Conservation (phyloP, 176 grass and related monocot species). For the Oryza longistaminata region DNA sequence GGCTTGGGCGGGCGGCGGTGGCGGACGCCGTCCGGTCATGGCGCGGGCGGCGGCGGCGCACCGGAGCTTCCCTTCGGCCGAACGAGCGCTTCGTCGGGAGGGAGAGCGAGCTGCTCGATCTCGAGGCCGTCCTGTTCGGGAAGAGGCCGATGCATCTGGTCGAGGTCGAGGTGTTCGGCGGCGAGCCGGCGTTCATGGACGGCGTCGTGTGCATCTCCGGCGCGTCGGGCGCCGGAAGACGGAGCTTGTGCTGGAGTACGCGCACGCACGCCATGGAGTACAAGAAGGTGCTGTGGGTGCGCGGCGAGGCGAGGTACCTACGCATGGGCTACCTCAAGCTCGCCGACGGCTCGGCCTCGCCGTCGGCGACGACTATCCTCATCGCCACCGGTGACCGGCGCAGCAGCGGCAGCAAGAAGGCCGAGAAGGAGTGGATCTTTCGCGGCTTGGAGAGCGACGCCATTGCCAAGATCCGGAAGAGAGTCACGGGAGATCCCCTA, state of each 20-base stretch:
- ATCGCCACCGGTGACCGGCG: not conserved
- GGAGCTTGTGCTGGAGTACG: conserved; percentile 59
- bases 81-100: conserved; percentile 54
- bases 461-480: conserved; percentile 54
- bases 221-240: conserved; percentile 60
- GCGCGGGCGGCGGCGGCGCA: conserved; percentile 9
- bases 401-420: not conserved
- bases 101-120: conserved; percentile 44
- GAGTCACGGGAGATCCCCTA: conserved; percentile 60
- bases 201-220: conserved; percentile 56
- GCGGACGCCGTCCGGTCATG: conserved; percentile 36
- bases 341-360: conserved; percentile 39
- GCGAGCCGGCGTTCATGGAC: not conserved
- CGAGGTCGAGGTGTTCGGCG: not conserved
- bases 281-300: conserved; percentile 62
- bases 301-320: conserved; percentile 57
- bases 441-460: conserved; percentile 48
- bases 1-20: conserved; percentile 39
- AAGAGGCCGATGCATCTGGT: not conserved
- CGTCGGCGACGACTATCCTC: conserved; percentile 26
- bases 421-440: conserved; percentile 13
- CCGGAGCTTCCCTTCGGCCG: conserved; percentile 49
- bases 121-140: conserved; percentile 43
- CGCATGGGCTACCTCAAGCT: conserved; percentile 62
- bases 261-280: conserved; percentile 54